phyloP scores from a whole-genome alignment of 1,284 basidiomycete genomes.

The Fistulina hepatica region DNA sequence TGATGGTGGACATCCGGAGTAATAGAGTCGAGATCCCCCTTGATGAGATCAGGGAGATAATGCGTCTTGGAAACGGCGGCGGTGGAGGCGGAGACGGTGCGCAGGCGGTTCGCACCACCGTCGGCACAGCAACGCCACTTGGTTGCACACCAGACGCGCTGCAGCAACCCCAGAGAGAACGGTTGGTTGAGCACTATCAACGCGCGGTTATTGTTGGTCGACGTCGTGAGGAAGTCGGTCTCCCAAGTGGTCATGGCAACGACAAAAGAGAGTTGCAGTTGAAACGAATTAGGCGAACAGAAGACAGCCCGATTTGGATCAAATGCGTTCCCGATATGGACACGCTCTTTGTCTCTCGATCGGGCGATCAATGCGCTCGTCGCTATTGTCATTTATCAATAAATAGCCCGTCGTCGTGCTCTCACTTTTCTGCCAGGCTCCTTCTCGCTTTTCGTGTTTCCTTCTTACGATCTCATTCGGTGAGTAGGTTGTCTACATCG shows the following conservation, averaged over 20 bases:
- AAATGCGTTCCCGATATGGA: too few relatives aligned
- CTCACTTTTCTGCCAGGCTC: too few relatives aligned
- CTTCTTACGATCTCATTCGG: too few relatives aligned
- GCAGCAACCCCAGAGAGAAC: conserved; percentile 54
- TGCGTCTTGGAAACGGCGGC: conserved; percentile 1
- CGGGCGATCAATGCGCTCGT: too few relatives aligned
- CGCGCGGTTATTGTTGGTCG: conserved; percentile 28
- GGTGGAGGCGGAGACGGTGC: conserved; percentile 34
- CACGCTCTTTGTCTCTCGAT: too few relatives aligned
- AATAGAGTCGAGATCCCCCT: conserved; percentile 90
- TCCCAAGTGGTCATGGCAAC: conserved; percentile 10
- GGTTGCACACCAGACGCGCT: conserved; percentile 59
- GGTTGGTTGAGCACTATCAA: conserved; percentile 87
- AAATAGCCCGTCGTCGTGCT: too few relatives aligned
- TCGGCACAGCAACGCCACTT: conserved; percentile 76
- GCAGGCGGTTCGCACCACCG: conserved; percentile 85
- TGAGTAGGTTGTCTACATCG: too few relatives aligned
- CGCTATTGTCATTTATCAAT: too few relatives aligned
- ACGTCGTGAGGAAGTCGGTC: conserved; percentile 9
- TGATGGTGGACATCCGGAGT: conserved; percentile 61
- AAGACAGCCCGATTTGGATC: too few relatives aligned
- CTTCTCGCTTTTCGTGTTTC: too few relatives aligned
- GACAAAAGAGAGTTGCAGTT: neutral
- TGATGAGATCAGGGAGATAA: conserved; percentile 70
- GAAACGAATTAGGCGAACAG: too few relatives aligned